phyloP scores from a whole-genome alignment of 495 filamentous ascomycete genomes.

The Lasiosphaeria miniovina region DNA sequence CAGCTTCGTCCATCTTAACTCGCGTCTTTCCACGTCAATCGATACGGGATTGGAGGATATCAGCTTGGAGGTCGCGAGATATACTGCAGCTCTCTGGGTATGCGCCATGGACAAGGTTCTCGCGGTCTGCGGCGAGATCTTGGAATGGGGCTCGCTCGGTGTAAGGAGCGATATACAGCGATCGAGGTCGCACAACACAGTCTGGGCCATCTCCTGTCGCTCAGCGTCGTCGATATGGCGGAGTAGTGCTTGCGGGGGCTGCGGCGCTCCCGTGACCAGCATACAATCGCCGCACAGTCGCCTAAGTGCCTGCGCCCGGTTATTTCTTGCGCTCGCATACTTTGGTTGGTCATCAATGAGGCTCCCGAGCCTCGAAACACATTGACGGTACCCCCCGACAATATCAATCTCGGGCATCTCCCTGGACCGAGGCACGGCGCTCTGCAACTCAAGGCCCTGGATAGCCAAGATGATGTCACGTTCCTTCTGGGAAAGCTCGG shows the following conservation, averaged over 20 bases:
- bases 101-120: slow-evolving; percentile 66
- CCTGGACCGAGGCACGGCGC: slow-evolving; percentile 36
- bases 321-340: slow-evolving; percentile 74
- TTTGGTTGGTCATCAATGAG: slow-evolving; percentile 57
- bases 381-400: slow-evolving; percentile 37
- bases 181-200: slow-evolving; percentile 58
- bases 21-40: slow-evolving; percentile 33
- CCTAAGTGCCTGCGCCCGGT: slow-evolving; percentile 70
- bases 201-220: slow-evolving; percentile 32
- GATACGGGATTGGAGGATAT: slow-evolving; percentile 19
- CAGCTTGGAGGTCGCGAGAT: slow-evolving; percentile 60
- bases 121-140: slow-evolving; percentile 59
- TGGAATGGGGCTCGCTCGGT: slow-evolving; percentile 44
- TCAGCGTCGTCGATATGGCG: slow-evolving; percentile 27
- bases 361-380: slow-evolving; percentile 44
- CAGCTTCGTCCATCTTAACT: slow-evolving; percentile 43
- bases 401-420: slow-evolving; percentile 21
- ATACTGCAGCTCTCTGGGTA: slow-evolving; percentile 72
- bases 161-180: slow-evolving; percentile 66
- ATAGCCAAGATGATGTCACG: slow-evolving; percentile 49
- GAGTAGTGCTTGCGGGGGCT: slow-evolving; percentile 29
- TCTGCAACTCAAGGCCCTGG: slow-evolving; percentile 45
- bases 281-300: slow-evolving; percentile 54
- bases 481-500: slow-evolving; percentile 40
- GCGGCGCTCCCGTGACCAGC: slow-evolving; percentile 29